Conservation (phyloP, 2,329 filamentous ascomycete genomes). For the Fusarium sp. region DNA sequence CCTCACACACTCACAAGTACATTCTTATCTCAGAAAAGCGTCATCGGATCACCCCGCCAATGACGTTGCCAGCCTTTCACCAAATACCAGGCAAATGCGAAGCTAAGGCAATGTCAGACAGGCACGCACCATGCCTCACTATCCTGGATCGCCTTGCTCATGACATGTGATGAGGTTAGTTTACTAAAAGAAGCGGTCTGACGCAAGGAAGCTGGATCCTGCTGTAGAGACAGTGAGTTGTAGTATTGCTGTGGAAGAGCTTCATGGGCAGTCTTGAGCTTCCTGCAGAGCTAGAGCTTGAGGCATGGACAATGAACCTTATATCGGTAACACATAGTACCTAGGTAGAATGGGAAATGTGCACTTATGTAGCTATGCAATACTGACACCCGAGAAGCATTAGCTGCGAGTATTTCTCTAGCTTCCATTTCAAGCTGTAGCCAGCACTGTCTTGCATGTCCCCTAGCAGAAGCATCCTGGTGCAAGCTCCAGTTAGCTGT, state of each 20-base stretch:
- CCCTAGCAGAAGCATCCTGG: neutral
- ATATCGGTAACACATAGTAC: neutral
- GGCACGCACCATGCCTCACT: constrained; percentile 18
- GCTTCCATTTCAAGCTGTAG: neutral
- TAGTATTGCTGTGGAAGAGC: neutral
- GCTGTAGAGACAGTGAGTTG: neutral
- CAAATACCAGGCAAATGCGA: constrained; percentile 1
- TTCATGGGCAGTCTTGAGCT: neutral
- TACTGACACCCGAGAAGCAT: neutral
- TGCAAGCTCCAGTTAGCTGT: constrained; percentile 13
- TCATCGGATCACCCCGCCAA: constrained; percentile 47
- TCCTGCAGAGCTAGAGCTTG: neutral
- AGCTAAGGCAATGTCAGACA: constrained; percentile 24
- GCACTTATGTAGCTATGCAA: neutral
- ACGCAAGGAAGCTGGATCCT: neutral
- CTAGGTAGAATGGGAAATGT: neutral
- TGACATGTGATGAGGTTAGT: neutral
- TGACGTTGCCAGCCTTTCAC: constrained; percentile 43
- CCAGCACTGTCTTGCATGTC: neutral
- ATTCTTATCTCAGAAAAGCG: constrained; percentile 22
- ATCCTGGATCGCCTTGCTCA: constrained; percentile 8
- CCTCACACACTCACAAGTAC: neutral
- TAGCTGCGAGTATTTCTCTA: neutral
- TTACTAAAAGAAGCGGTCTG: constrained; percentile 12
- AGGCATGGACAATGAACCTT: neutral